Percentiles rank a stretch among this genome's conserved stretches.
phyloP scores from a whole-genome alignment of 176 grass and related monocot species.

The Musa troglodytarum region DNA sequence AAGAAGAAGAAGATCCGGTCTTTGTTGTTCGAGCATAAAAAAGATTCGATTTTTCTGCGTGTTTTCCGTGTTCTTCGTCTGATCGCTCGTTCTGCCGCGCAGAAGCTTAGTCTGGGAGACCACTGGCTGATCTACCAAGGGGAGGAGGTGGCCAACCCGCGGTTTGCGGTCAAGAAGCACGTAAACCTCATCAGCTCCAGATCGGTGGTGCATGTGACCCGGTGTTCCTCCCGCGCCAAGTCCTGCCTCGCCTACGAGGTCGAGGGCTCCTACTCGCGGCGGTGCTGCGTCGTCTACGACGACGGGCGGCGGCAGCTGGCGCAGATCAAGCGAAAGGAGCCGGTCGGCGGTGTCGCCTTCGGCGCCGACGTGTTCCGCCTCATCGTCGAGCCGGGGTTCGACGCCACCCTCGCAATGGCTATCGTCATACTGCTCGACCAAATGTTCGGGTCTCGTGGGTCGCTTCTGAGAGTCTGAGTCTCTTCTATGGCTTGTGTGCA shows the following conservation, averaged over 20 bases:
- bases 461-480: background rate
- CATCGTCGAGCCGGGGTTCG: constrained; percentile 24
- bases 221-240: background rate
- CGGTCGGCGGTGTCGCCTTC: constrained; percentile 6
- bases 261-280: constrained; percentile 20
- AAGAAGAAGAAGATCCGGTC: background rate
- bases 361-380: constrained; percentile 22
- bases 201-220: constrained; percentile 15
- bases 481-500: background rate
- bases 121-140: constrained; percentile 21
- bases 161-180: constrained; percentile 9
- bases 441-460: constrained; percentile 16
- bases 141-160: constrained; percentile 13
- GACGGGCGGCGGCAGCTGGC: constrained; percentile 6
- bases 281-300: constrained; percentile 19
- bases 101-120: constrained; percentile 19
- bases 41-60: background rate
- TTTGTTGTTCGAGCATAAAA: background rate
- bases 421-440: constrained; percentile 23
- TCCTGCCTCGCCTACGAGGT: constrained; percentile 6
- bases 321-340: constrained; percentile 3
- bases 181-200: constrained; percentile 10
- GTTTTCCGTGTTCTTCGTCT: background rate
- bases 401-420: constrained; percentile 19
- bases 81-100: background rate